Percentiles rank a stretch among this genome's conserved stretches.
Conservation (phyloP, 2,329 filamentous ascomycete genomes). For the Fusarium sulawesiense region DNA sequence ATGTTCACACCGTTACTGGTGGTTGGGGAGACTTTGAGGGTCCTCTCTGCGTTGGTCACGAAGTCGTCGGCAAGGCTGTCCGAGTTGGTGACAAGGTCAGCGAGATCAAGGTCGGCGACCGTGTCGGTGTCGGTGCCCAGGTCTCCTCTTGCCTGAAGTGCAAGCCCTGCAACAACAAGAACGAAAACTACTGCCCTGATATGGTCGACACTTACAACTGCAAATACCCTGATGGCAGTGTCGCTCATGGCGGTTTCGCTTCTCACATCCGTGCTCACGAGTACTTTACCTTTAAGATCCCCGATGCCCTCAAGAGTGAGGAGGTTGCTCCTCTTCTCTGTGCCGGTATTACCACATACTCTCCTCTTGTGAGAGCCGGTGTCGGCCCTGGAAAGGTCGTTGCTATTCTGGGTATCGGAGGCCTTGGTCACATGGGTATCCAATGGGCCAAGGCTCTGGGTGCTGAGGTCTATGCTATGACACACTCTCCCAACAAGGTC, state of each 20-base stretch:
- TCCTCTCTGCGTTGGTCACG: slow-evolving; percentile 70
- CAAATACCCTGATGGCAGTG: slow-evolving; percentile 67
- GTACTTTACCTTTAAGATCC: slow-evolving; percentile 71
- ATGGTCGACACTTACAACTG: slow-evolving; percentile 68
- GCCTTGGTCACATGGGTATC: slow-evolving; percentile 78
- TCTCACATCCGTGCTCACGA: slow-evolving; percentile 63
- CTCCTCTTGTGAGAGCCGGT: slow-evolving; percentile 73
- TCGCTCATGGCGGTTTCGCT: slow-evolving; percentile 73
- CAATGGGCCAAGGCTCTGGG: slow-evolving; percentile 77
- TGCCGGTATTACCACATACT: slow-evolving; percentile 79
- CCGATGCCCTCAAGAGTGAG: slow-evolving; percentile 62
- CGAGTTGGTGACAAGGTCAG: slow-evolving; percentile 62
- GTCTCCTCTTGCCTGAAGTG: slow-evolving; percentile 49
- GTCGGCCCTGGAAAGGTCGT: slow-evolving; percentile 77
- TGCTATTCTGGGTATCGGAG: slow-evolving; percentile 76
- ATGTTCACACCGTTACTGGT: slow-evolving; percentile 63
- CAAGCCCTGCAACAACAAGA: slow-evolving; percentile 58
- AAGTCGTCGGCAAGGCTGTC: slow-evolving; percentile 70
- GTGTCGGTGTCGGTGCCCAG: slow-evolving; percentile 59
- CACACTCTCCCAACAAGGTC: slow-evolving; percentile 68
- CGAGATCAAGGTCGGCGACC: slow-evolving; percentile 70
- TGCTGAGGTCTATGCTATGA: slow-evolving; percentile 73
- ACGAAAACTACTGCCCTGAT: slow-evolving; percentile 71
- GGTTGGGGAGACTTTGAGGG: slow-evolving; percentile 59
- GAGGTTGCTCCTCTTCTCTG: slow-evolving; percentile 77